Evolutionary conservation across 2,329 filamentous ascomycete genomes (phyloP).

Genomic region (Juglanconis juglandina): DNA sequence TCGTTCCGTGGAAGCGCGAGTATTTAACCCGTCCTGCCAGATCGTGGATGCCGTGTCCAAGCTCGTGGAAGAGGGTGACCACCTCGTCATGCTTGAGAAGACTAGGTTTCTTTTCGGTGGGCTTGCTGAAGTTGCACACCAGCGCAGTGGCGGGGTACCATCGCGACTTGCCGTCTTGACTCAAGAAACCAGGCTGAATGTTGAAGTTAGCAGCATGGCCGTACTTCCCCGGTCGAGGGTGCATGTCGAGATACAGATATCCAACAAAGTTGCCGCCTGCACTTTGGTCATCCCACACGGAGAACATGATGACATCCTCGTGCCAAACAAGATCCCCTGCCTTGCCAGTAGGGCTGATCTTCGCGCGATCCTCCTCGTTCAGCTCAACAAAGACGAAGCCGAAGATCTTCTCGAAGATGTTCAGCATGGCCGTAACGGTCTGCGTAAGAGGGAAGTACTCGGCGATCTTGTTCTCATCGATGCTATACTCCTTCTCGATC

Average conservation of each 20-base stretch:
- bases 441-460: constrained; percentile 79
- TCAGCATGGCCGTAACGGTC: constrained; percentile 73
- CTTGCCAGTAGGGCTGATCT: constrained; percentile 63
- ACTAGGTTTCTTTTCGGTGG: constrained; percentile 70
- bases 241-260: constrained; percentile 79
- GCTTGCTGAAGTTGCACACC: constrained; percentile 84
- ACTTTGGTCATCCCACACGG: constrained; percentile 73
- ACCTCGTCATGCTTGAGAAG: constrained; percentile 81
- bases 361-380: constrained; percentile 60
- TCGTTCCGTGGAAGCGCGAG: constrained; percentile 65
- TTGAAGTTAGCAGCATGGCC: constrained; percentile 84
- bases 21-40: constrained; percentile 61
- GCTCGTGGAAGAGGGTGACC: constrained; percentile 76
- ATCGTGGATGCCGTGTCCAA: constrained; percentile 70
- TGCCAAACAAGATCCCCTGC: constrained; percentile 76
- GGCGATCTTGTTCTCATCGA: constrained; percentile 75
- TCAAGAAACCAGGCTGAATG: constrained; percentile 68
- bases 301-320: constrained; percentile 77
- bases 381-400: constrained; percentile 76
- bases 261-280: constrained; percentile 72
- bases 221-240: constrained; percentile 78
- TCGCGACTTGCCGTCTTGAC: constrained; percentile 60
- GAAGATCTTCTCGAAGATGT: constrained; percentile 80
- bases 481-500: constrained; percentile 75
- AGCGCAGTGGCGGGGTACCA: constrained; percentile 75